phyloP scores from a whole-genome alignment of 495 filamentous ascomycete genomes.

The Aspergillus sparsus region DNA sequence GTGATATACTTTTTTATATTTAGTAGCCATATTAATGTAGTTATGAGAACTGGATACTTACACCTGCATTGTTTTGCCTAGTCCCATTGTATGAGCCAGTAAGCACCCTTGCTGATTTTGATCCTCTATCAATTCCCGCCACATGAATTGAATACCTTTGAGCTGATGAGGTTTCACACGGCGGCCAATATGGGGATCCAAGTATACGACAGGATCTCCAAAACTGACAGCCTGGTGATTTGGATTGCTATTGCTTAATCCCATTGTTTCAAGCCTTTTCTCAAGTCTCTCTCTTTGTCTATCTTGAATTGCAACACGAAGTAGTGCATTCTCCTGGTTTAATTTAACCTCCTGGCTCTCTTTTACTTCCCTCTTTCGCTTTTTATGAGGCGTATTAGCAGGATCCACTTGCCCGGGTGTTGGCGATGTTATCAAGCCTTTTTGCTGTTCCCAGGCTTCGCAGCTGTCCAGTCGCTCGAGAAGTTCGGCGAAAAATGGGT shows the following conservation, averaged over 20 bases:
- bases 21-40: background rate
- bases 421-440: background rate
- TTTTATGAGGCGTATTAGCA: constrained; percentile 33
- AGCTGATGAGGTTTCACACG: constrained; percentile 63
- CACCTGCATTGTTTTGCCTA: constrained; percentile 93
- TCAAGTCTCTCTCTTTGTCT: constrained; percentile 51
- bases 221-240: constrained; percentile 67
- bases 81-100: constrained; percentile 88
- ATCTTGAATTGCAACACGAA: constrained; percentile 49
- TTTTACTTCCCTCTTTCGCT: constrained; percentile 48
- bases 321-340: constrained; percentile 47
- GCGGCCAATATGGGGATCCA: constrained; percentile 49
- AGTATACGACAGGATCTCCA: constrained; percentile 59
- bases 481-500: constrained; percentile 30
- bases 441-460: constrained; percentile 9
- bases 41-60: constrained; percentile 37
- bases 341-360: constrained; percentile 49
- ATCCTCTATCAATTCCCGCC: constrained; percentile 72
- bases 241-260: constrained; percentile 42
- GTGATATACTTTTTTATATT: constrained; percentile 52
- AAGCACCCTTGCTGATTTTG: constrained; percentile 69
- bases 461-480: constrained; percentile 24
- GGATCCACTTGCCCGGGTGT: background rate
- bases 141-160: constrained; percentile 82
- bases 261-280: constrained; percentile 37